A percentile compares a stretch with the other conserved stretches of the same genome.
Conservation (phyloP, 352 stramenopile genomes). For the Pythium rhizo-oryzae region DNA sequence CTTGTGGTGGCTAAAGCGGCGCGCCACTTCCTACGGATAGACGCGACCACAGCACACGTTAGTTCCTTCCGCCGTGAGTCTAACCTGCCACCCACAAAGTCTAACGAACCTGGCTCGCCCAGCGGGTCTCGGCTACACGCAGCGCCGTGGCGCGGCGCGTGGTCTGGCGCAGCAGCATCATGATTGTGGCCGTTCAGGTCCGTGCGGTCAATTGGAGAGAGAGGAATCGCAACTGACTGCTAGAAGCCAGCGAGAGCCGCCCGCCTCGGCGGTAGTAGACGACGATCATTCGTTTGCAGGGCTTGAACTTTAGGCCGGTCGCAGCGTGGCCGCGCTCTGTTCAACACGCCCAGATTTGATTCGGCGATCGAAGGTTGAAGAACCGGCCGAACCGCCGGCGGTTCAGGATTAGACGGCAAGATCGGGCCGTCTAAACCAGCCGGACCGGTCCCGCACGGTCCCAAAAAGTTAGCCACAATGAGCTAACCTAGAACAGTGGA, state of each 20-base stretch:
- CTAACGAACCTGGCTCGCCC: conserved; percentile 21
- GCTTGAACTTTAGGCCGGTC: conserved; percentile 24
- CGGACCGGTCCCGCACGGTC: conserved; percentile 2
- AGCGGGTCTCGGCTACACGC: conserved; percentile 22
- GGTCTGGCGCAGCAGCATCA: conserved; percentile 24
- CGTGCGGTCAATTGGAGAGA: not conserved
- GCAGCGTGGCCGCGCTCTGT: conserved; percentile 11
- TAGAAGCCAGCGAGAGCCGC: not conserved
- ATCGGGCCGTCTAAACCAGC: not conserved
- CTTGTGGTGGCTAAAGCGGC: conserved; percentile 49
- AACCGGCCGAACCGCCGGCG: conserved; percentile 9
- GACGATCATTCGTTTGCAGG: conserved; percentile 25
- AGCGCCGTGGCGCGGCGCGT: conserved; percentile 21
- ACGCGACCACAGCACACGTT: not conserved
- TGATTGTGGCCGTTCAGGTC: not conserved
- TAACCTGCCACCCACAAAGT: not conserved
- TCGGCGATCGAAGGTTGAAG: conserved; percentile 31
- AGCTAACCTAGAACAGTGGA: not conserved
- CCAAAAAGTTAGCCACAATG: not conserved
- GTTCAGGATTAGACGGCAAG: conserved; percentile 21
- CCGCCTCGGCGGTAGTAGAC: not conserved
- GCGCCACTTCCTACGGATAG: conserved; percentile 17
- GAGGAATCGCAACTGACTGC: conserved; percentile 16
- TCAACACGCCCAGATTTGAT: conserved; percentile 10
- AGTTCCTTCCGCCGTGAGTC: not conserved